Evolutionary conservation across 1,284 basidiomycete species (phyloP).

Genomic region (Fomitiporia mediterranea): DNA sequence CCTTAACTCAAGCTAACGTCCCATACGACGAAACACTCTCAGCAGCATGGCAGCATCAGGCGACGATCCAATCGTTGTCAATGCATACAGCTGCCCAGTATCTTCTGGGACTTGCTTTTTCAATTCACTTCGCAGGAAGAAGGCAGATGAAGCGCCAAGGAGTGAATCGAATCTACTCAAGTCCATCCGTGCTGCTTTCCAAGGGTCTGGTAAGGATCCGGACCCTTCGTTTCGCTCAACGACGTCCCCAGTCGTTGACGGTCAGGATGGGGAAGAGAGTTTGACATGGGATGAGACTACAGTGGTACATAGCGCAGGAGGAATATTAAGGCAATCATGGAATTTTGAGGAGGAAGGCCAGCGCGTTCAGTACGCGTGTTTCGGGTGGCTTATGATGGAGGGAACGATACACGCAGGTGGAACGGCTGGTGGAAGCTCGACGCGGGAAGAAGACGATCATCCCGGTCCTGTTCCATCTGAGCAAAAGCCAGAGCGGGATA

Average conservation of each 20-base stretch:
- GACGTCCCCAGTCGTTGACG: slow-evolving; percentile 25
- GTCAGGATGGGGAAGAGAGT: slow-evolving; percentile 36
- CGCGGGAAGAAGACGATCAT: slow-evolving; percentile 29
- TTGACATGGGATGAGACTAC: slow-evolving; percentile 69
- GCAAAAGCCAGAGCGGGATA: slow-evolving; percentile 28
- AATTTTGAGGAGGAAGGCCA: slow-evolving; percentile 67
- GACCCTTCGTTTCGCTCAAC: slow-evolving; percentile 36
- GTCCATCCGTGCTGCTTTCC: slow-evolving; percentile 47
- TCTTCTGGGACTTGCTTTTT: slow-evolving; percentile 31
- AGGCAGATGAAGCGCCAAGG: slow-evolving; percentile 22
- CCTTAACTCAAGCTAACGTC: too few species aligned
- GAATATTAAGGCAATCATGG: slow-evolving; percentile 70
- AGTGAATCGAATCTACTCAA: slow-evolving; percentile 40
- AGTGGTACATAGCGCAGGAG: slow-evolving; percentile 67
- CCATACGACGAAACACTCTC: too few species aligned
- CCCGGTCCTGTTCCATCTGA: slow-evolving; percentile 31
- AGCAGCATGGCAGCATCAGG: not conserved
- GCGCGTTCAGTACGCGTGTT: slow-evolving; percentile 70
- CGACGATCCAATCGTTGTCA: slow-evolving; percentile 8
- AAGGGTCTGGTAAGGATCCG: slow-evolving; percentile 42
- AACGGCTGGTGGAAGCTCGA: slow-evolving; percentile 4
- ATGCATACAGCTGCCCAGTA: slow-evolving; percentile 24
- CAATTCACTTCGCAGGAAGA: slow-evolving; percentile 20
- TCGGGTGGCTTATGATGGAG: slow-evolving; percentile 51
- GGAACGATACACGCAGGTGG: slow-evolving; percentile 11